Evolutionary conservation across 805 yeast species (phyloP), one percentile per base, ranked within the genome.

Genomic region (Wickerhamiella allomyrinae): DNA sequence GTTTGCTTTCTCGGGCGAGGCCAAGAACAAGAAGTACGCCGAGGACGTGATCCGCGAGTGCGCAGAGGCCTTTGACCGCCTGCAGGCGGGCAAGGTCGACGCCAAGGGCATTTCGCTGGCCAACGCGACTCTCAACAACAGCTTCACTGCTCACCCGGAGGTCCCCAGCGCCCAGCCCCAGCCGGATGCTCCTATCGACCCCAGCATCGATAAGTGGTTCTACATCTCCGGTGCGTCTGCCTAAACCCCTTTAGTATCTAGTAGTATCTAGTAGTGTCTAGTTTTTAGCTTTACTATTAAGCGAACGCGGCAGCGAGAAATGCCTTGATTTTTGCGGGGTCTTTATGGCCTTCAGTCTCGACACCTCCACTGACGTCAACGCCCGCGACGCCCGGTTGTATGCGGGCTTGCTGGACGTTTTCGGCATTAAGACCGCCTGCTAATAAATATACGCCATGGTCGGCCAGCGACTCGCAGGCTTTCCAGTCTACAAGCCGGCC

Each of bases 151-250:
- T 31, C 37, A 47, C 31, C 43, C 48, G 20, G 44, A 45, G 20
- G 66, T 65, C 41, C 93, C 95, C 54, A 71, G 73, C 45, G 93
- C 83, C 56, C 56, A 74, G 54, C 75, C 80, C 51, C 63, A 68
- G 52, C 73, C 87, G 50, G 86, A 87, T 61, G 95, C 94, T 50
- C 94, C 95, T 66, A 84, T 91, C 63, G 98, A 89, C 72, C 76
- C 82, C 68, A 84, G 95, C 43, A 70, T 89, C 62, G 97, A 89
- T 75, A 89, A 89, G 71, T 89, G 98, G 98, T 89, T 91, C 76
- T 89, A 77, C 77, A 89, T 89, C 61, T 84, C 70, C 40, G 69
- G 70, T 39, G 62, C 63, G 43, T 48, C 46, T 19, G 52, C 50
- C 34, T 49, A 55, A 40, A n/a, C 17, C 25, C n/a, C n/a, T n/a